Percentiles rank a stretch among this genome's conserved stretches.
phyloP scores from a whole-genome alignment of 1,284 basidiomycete genomes.

The Boletus sp. region DNA sequence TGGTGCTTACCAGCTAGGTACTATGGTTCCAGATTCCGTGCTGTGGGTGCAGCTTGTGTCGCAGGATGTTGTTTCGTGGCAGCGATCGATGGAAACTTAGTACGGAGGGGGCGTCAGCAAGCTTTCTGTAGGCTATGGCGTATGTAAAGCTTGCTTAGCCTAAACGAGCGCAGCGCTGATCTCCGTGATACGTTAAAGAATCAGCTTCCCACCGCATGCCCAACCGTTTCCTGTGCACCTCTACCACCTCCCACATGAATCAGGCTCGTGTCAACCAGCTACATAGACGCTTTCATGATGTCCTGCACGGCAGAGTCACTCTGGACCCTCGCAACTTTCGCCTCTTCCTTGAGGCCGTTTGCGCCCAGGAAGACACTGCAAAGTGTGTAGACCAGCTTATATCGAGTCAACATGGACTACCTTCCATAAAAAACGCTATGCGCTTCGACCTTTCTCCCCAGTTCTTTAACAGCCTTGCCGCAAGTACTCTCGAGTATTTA shows the following conservation, averaged over 20 bases:
- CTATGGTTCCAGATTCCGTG: not conserved
- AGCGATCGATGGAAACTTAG: no score
- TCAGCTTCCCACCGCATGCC: no score
- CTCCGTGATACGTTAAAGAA: no score
- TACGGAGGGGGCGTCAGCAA: no score
- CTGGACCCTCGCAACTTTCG: conserved; percentile 14
- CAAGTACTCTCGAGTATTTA: conserved; percentile 42
- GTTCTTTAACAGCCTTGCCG: conserved; percentile 46
- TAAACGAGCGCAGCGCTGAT: no score
- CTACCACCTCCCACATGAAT: conserved; percentile 9
- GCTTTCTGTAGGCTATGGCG: no score
- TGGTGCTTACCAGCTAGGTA: not conserved
- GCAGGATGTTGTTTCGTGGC: no score
- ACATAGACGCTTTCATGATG: conserved; percentile 26
- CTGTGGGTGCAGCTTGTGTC: no score
- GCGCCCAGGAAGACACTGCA: conserved; percentile 38
- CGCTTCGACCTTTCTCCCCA: conserved; percentile 37
- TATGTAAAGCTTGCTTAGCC: no score
- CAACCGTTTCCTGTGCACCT: no score
- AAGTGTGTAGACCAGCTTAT: conserved; percentile 42
- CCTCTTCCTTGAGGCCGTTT: conserved; percentile 49
- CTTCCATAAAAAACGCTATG: conserved; percentile 44
- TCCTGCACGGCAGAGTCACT: conserved; percentile 22
- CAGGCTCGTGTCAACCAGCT: conserved; percentile 22
- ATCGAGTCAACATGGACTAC: conserved; percentile 38